phyloP scores from a whole-genome alignment of 1,284 basidiomycete genomes.

The Schizopora paradoxa region DNA sequence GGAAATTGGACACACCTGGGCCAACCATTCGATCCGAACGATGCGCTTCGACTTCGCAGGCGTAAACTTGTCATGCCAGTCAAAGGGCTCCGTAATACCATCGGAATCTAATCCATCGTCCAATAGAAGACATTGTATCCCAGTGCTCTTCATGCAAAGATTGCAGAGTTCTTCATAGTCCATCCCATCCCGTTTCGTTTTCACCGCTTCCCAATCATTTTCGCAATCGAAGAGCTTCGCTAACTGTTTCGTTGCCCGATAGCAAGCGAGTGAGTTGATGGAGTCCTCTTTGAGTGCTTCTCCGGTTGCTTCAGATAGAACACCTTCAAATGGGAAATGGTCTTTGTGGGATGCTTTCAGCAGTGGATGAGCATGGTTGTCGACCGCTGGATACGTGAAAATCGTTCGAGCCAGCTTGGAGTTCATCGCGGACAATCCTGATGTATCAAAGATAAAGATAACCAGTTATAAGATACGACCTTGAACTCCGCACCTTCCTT shows the following conservation, averaged over 20 bases:
- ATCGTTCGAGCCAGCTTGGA: constrained; percentile 17
- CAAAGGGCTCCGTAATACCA: constrained; percentile 44
- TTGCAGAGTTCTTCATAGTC: constrained; percentile 54
- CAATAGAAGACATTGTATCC: constrained; percentile 60
- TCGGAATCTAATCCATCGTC: constrained; percentile 61
- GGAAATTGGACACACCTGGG: constrained; percentile 43
- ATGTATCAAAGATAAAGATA: too few species aligned
- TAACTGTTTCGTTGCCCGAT: constrained; percentile 52
- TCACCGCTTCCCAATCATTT: constrained; percentile 52
- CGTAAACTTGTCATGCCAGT: constrained; percentile 60
- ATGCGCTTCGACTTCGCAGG: constrained; percentile 49
- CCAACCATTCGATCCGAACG: constrained; percentile 59
- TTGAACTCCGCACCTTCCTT: too few species aligned
- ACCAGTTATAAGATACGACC: too few species aligned
- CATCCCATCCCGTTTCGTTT: constrained; percentile 35
- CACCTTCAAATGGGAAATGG: constrained; percentile 49
- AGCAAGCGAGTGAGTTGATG: constrained; percentile 49
- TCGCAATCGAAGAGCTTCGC: constrained; percentile 38
- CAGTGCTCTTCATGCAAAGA: constrained; percentile 44
- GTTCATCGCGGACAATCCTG: too few species aligned
- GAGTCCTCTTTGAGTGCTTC: constrained; percentile 47
- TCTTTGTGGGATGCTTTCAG: constrained; percentile 42
- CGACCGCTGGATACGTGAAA: constrained; percentile 47
- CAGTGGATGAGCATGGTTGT: constrained; percentile 74
- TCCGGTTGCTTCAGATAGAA: constrained; percentile 59